Conservation (phyloP, 2,329 filamentous ascomycete species). For the Cladosporium sp. region DNA sequence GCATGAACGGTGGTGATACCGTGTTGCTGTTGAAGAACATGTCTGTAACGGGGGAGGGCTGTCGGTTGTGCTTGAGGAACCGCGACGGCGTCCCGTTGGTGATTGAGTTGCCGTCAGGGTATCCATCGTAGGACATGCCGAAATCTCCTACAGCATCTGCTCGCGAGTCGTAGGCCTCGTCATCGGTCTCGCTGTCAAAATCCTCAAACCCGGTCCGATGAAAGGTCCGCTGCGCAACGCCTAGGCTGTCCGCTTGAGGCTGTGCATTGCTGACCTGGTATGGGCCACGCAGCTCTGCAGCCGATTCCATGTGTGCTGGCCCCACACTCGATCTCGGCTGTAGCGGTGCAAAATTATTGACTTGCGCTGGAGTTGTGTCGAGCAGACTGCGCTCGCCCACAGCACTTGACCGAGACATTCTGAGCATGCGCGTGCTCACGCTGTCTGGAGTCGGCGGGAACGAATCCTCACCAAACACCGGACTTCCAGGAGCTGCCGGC, state of each 20-base stretch:
- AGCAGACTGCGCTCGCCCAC: constrained; percentile 19
- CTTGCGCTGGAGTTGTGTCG: constrained; percentile 18
- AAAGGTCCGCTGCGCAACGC: constrained; percentile 1
- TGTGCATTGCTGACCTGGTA: constrained; percentile 18
- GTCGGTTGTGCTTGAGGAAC: constrained; percentile 26
- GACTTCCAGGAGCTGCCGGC: constrained; percentile 17
- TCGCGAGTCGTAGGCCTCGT: constrained; percentile 15
- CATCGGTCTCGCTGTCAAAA: constrained; percentile 7
- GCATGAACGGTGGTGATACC: background rate
- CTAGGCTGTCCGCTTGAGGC: constrained; percentile 15
- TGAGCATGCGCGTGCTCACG: constrained; percentile 28
- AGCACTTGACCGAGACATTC: constrained; percentile 26
- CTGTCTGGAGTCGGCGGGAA: constrained; percentile 31
- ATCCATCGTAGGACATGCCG: constrained; percentile 23
- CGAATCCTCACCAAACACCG: constrained; percentile 23
- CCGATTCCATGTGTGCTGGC: constrained; percentile 26
- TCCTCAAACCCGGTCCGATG: constrained; percentile 5
- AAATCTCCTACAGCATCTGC: constrained; percentile 18
- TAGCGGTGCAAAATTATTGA: constrained; percentile 18
- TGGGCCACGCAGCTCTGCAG: constrained; percentile 24
- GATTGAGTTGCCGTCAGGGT: constrained; percentile 30
- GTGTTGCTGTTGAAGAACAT: constrained; percentile 21
- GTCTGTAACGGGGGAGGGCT: constrained; percentile 13
- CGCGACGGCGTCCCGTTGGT: constrained; percentile 30
- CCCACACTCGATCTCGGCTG: constrained; percentile 20